A percentile compares a stretch with the other conserved stretches of the same genome.
Conservation (phyloP, 345 rosid genomes). For the Crucihimalaya himalaica region DNA sequence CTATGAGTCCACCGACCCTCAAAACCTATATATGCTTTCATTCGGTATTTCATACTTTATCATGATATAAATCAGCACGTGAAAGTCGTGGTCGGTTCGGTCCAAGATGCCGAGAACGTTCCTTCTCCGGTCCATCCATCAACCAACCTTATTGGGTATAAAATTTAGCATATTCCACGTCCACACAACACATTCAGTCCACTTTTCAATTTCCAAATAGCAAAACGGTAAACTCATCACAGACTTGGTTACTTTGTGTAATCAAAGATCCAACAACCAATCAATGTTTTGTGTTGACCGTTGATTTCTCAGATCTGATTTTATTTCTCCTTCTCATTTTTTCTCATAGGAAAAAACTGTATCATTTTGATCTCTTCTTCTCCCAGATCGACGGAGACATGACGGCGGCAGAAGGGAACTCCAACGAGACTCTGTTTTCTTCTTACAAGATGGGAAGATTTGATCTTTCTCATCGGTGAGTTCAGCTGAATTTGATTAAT, state of each 20-base stretch:
- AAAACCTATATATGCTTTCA: too few species aligned
- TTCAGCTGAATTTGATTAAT: neutral
- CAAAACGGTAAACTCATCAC: conserved; percentile 20
- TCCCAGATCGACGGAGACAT: neutral
- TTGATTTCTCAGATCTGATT: conserved; percentile 28
- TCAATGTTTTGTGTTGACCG: conserved; percentile 8
- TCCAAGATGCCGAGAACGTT: conserved; percentile 3
- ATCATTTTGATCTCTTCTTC: neutral
- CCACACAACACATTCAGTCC: neutral
- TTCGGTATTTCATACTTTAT: neutral
- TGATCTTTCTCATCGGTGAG: conserved; percentile 77
- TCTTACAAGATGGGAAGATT: conserved; percentile 80
- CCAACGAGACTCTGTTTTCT: conserved; percentile 46
- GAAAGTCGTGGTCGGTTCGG: conserved; percentile 15
- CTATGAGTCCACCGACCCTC: too few species aligned
- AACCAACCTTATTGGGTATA: neutral
- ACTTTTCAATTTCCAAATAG: neutral
- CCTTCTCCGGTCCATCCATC: neutral
- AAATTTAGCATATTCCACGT: neutral
- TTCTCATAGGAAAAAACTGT: neutral
- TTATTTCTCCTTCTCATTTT: neutral
- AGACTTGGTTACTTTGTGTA: neutral
- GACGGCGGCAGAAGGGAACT: conserved; percentile 22
- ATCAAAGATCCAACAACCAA: conserved; percentile 9
- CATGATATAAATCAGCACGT: neutral